Evolutionary conservation across 192 early-diverging fungal species (phyloP).

Genomic region (Backusella tuberculispora): DNA sequence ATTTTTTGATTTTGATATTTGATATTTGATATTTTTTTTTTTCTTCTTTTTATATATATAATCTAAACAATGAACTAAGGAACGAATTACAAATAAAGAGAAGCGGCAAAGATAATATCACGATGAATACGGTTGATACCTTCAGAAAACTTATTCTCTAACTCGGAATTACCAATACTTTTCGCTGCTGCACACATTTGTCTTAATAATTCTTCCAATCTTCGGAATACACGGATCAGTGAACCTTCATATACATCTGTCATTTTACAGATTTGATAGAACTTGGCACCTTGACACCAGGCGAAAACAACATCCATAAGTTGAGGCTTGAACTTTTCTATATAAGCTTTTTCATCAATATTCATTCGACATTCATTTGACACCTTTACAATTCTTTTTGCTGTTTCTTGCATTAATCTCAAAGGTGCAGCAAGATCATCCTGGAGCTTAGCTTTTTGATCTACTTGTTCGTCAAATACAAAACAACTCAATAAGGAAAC

Average conservation of each 20-base stretch:
- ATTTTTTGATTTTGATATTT: too few relatives aligned
- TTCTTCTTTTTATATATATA: not conserved
- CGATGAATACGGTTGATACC: slow-evolving; percentile 92
- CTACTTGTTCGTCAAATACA: slow-evolving; percentile 80
- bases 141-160: slow-evolving; percentile 94
- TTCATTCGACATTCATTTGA: slow-evolving; percentile 87
- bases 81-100: slow-evolving; percentile 79
- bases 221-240: slow-evolving; percentile 86
- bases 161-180: slow-evolving; percentile 90
- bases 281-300: slow-evolving; percentile 92
- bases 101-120: slow-evolving; percentile 96
- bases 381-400: slow-evolving; percentile 82
- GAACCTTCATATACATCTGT: slow-evolving; percentile 95
- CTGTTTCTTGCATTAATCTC: slow-evolving; percentile 82
- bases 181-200: slow-evolving; percentile 92
- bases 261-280: slow-evolving; percentile 93
- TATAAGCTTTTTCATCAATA: slow-evolving; percentile 88
- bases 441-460: slow-evolving; percentile 54
- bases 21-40: too few relatives aligned
- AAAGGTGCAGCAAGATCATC: slow-evolving; percentile 82
- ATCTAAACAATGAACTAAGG: not conserved
- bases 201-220: slow-evolving; percentile 88
- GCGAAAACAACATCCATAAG: slow-evolving; percentile 95
- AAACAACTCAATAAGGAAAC: slow-evolving; percentile 92
- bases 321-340: slow-evolving; percentile 81